These are phyloP conservation scores for Chondrus crispus DNA, from an alignment of 23 red algal species.

Conservation along the genomic window DNA sequence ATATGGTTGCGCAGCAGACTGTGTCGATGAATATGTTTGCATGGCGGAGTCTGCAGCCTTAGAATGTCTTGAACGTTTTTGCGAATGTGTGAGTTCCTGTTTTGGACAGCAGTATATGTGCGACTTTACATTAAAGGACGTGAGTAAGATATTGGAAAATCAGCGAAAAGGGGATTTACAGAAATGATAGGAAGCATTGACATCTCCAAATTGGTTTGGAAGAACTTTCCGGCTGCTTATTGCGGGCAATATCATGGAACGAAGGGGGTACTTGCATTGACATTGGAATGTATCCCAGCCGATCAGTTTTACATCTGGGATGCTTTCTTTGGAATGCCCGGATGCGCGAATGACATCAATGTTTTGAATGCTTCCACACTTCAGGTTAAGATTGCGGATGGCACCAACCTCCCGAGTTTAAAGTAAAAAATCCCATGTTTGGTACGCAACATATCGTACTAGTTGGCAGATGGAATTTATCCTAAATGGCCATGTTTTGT, in stretches of 20 bases:
- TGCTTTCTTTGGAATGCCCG: neutral
- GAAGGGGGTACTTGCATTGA: neutral
- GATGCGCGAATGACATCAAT: neutral
- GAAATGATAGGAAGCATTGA: neutral
- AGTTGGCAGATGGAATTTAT: neutral
- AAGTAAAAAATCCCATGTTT: neutral
- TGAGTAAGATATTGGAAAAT: neutral
- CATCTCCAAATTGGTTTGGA: neutral
- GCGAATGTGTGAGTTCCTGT: neutral
- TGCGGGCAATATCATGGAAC: neutral
- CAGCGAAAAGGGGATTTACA: neutral
- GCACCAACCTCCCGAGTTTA: neutral
- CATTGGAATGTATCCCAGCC: neutral
- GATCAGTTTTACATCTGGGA: neutral
- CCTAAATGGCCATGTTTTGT: neutral
- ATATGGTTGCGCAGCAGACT: neutral
- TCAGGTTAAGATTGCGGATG: neutral
- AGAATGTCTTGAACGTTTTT: neutral
- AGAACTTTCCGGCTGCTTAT: neutral
- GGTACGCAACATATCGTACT: neutral
- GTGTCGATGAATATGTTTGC: neutral
- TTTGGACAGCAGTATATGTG: neutral
- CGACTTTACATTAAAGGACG: neutral
- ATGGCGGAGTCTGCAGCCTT: neutral
- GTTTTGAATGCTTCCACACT: neutral